phyloP scores from a whole-genome alignment of 108 stramenopile genomes.

The Cafeteria roenbergensis region DNA sequence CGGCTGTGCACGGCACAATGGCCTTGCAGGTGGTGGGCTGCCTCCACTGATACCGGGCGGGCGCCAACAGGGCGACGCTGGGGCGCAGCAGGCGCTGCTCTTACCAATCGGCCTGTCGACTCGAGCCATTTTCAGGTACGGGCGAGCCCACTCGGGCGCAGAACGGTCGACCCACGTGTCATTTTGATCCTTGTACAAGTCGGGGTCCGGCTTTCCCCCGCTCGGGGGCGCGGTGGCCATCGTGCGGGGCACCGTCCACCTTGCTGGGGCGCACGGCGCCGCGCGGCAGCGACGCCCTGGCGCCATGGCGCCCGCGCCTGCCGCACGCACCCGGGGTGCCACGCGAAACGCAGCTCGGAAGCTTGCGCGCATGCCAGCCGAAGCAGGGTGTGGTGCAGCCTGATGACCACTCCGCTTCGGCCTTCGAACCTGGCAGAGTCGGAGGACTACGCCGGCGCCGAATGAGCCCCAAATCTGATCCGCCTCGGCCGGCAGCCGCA shows the following conservation, averaged over 20 bases:
- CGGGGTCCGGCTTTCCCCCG: neutral
- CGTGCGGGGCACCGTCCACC: too few relatives aligned
- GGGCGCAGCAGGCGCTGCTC: neutral
- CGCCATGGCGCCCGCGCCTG: too few relatives aligned
- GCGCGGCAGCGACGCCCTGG: too few relatives aligned
- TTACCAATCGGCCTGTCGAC: slow-evolving; percentile 20
- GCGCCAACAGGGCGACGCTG: neutral
- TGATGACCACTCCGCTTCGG: too few relatives aligned
- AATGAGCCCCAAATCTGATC: neutral
- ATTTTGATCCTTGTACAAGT: slow-evolving; percentile 17
- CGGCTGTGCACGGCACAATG: slow-evolving; percentile 34
- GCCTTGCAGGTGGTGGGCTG: slow-evolving; percentile 30
- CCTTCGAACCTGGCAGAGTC: too few relatives aligned
- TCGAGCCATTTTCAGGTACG: slow-evolving; percentile 17
- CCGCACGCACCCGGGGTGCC: too few relatives aligned
- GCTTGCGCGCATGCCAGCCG: too few relatives aligned
- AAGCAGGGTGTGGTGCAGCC: too few relatives aligned
- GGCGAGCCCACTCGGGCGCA: neutral
- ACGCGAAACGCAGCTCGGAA: too few relatives aligned
- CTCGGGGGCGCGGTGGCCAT: too few relatives aligned
- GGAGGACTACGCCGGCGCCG: too few relatives aligned
- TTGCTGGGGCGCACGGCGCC: too few relatives aligned
- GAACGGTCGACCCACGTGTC: slow-evolving; percentile 17
- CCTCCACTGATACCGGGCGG: neutral
- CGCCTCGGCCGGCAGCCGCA: neutral